Evolutionary conservation across 305 asterid genomes (phyloP), one percentile per base, ranked within the genome.

Genomic region (Solanum hybrid): DNA sequence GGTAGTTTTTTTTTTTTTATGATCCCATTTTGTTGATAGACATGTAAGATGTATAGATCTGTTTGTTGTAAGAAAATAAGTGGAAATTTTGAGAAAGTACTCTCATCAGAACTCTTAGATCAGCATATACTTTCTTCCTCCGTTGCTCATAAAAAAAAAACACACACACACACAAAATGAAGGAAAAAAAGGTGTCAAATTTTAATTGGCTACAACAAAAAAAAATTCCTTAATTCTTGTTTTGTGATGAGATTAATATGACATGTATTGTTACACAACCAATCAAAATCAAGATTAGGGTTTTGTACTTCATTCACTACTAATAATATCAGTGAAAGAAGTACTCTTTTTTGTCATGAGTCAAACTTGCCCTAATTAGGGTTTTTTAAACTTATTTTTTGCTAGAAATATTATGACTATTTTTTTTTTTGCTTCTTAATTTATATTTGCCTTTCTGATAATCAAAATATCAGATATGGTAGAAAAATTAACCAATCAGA

Each of bases 41-140:
- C 89, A 89, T 92, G 91, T 83, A 73, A 11, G 88, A 92, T 89
- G 91, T 89, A 89, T 89, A 93, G 94, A 95, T 94, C 96, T 93
- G 92, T 79, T 90, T 88, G 89, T 88, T 89, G 80, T 88, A 78
- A 77, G 90, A 89, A 81, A 91, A 92, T 61, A 87, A 89, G 89
- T 82, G 77, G 91, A 90, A 86, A 89, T 90, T 20, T 91, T 90
- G 90, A 89, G 89, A 90, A 90, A 71, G 90, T 89, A 89, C 89
- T 74, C 89, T 74, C 92, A 89, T 57, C 88, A 51, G 89, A 92
- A 89, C 89, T 90, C 86, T 94, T 91, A 91, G 93, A 91, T 93
- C 93, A 93, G 71, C 93, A 88, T 69, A 87, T 75, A 92, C 82
- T 74, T 87, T 88, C 92, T 90, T 92, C 94, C 83, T 89, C 91